These are phyloP conservation scores for Elaeis oleifera DNA, from an alignment of 202 grass and related monocot genomes.

Conservation along the genomic window DNA sequence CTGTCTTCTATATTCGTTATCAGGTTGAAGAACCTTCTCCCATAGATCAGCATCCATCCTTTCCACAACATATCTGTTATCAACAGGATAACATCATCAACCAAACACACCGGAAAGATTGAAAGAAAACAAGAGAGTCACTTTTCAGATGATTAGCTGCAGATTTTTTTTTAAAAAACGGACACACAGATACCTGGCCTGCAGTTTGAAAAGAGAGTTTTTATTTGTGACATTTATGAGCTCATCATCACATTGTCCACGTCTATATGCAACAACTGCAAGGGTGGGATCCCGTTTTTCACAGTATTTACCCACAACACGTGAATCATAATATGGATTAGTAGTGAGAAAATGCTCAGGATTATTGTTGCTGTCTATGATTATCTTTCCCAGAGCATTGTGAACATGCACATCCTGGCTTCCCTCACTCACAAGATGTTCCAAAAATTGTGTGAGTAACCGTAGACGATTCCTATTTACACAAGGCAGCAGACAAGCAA, in stretches of 20 bases:
- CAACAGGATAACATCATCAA: slow-evolving; percentile 8
- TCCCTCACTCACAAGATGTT: slow-evolving; percentile 87
- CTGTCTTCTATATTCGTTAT: slow-evolving; percentile 96
- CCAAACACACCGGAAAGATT: not conserved
- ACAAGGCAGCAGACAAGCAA: slow-evolving; percentile 27
- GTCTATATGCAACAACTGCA: slow-evolving; percentile 89
- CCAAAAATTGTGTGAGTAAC: slow-evolving; percentile 77
- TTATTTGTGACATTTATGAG: slow-evolving; percentile 92
- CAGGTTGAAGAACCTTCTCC: slow-evolving; percentile 97
- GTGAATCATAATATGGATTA: slow-evolving; percentile 95
- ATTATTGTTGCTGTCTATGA: slow-evolving; percentile 96
- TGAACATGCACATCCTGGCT: slow-evolving; percentile 99
- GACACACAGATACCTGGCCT: slow-evolving; percentile 52
- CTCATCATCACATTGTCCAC: slow-evolving; percentile 89
- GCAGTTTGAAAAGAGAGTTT: slow-evolving; percentile 91
- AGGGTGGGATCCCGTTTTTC: slow-evolving; percentile 97
- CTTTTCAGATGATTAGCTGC: not conserved
- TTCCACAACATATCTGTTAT: slow-evolving; percentile 82
- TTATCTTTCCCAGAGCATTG: slow-evolving; percentile 95
- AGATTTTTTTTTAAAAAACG: slow-evolving; percentile 9
- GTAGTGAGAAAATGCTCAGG: slow-evolving; percentile 97
- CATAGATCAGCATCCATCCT: slow-evolving; percentile 97
- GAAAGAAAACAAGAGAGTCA: not conserved
- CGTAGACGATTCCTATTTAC: slow-evolving; percentile 69
- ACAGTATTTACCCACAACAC: slow-evolving; percentile 95